Conservation (phyloP, 345 rosid species). For the Mallotus nudiflorus region DNA sequence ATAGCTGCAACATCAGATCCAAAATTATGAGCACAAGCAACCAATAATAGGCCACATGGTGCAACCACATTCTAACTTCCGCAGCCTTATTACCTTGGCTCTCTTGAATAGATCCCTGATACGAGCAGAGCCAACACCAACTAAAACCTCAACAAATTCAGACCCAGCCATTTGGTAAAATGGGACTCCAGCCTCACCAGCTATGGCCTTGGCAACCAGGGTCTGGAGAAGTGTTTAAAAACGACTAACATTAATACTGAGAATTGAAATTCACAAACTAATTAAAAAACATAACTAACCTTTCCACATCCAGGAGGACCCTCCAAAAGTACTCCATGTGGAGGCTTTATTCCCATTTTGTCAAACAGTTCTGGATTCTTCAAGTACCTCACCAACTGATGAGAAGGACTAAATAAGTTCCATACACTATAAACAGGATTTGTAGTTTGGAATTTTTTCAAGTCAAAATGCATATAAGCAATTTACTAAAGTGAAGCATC, state of each 20-base stretch:
- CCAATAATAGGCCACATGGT: conserved; percentile 5
- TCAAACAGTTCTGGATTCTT: conserved; percentile 95
- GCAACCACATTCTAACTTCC: neutral
- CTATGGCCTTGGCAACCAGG: conserved; percentile 92
- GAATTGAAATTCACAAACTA: conserved; percentile 17
- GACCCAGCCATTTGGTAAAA: conserved; percentile 99
- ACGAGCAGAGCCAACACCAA: conserved; percentile 97
- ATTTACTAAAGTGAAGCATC: neutral
- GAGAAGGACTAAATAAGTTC: conserved; percentile 17
- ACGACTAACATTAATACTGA: conserved; percentile 14
- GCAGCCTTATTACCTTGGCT: conserved; percentile 67
- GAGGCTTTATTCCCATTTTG: conserved; percentile 93
- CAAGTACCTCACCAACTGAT: conserved; percentile 85
- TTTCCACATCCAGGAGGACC: conserved; percentile 98
- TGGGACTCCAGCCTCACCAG: conserved; percentile 97
- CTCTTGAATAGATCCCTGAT: conserved; percentile 94
- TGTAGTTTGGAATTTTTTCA: neutral
- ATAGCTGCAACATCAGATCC: neutral
- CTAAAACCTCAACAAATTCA: conserved; percentile 93
- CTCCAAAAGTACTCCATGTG: conserved; percentile 95
- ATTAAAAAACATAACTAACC: conserved; percentile 43
- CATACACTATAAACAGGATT: neutral
- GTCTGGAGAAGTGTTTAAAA: conserved; percentile 50
- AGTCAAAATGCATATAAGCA: neutral
- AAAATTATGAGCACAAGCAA: neutral